Evolutionary conservation across 2,329 filamentous ascomycete genomes (phyloP), one percentile per base, ranked within the genome.

Genomic region (Epichloe typhina): DNA sequence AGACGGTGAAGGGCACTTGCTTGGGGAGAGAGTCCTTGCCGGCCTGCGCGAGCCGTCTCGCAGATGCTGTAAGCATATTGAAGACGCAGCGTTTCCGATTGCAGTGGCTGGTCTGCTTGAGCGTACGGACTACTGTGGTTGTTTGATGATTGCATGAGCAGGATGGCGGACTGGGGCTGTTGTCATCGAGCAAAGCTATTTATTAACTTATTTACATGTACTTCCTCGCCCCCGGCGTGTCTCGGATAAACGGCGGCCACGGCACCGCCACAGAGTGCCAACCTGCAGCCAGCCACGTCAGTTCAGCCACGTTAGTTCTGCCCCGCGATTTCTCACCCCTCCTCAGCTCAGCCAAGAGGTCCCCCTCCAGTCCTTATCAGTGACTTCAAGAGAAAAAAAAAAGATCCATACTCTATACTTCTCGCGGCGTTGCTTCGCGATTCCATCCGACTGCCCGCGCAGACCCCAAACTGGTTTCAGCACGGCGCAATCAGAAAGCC

Each of bases 311-410:
- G 21, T 17, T 9, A 26, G 17, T 13, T 46, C 38, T 66, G 64
- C 64, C 64, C 64, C 64, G 63, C 64, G 58, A 56, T 63, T 63
- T 64, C 66, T 61, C 61, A 66, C 64, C 64, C 64, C 64, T 64
- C 64, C 57, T 42, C 13, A 7, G 21, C 26, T 42, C 13, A 7
- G 21, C 26, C n/a, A 38, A n/a, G 17, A 17, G 17, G 17, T 9
- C 26, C 23, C 23, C 19, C 54, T 11, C n/a, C 33, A 31, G 26
- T 9, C 36, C 35, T 48, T 51, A 48, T 49, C 31, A 46, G 59
- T 66, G 63, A 66, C 62, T 65, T 62, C 64, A 26, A 45, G 23
- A 15, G 12, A 17, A 17, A 17, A 17, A 17, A 17, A 7, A 26
- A 23, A 23, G 7, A 44, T 23, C 15, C 4, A 31, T 2, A 15